These are phyloP conservation scores for Cladobotryum mycophilum DNA, from an alignment of 2,329 filamentous ascomycete genomes.

Conservation along the genomic window DNA sequence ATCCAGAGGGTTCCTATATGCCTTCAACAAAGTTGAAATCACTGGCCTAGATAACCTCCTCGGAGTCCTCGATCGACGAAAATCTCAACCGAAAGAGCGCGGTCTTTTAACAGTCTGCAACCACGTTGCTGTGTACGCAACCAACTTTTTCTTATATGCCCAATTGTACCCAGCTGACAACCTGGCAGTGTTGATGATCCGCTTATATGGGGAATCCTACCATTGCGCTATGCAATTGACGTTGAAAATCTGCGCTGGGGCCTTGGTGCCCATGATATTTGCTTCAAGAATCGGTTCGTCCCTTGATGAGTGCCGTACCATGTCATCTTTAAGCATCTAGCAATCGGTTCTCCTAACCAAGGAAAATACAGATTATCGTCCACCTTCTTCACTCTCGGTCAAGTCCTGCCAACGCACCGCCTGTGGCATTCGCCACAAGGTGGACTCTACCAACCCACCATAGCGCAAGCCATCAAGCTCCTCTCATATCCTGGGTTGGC, in stretches of 20 bases:
- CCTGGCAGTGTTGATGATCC: constrained; percentile 80
- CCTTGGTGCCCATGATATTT: constrained; percentile 90
- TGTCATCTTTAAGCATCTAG: constrained; percentile 1
- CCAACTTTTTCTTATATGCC: neutral
- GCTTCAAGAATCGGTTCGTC: constrained; percentile 75
- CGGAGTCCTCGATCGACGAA: constrained; percentile 65
- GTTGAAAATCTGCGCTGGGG: constrained; percentile 78
- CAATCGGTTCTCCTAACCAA: neutral
- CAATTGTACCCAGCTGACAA: neutral
- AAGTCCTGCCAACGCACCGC: constrained; percentile 86
- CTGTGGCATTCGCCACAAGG: constrained; percentile 69
- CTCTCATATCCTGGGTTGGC: constrained; percentile 53
- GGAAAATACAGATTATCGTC: constrained; percentile 49
- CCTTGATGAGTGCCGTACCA: neutral
- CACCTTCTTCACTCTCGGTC: constrained; percentile 81
- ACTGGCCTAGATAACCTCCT: constrained; percentile 72
- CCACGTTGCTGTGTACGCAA: constrained; percentile 33
- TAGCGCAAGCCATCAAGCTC: constrained; percentile 78
- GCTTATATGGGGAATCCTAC: constrained; percentile 85
- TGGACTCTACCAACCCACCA: constrained; percentile 83
- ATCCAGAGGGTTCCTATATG: constrained; percentile 68
- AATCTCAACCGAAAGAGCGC: constrained; percentile 57
- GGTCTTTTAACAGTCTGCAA: constrained; percentile 70
- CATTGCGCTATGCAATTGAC: constrained; percentile 64
- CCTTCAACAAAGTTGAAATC: constrained; percentile 68